Base-by-base conservation (phyloP, 2,329 filamentous ascomycete genomes). In the Canariomyces notabilis region DNA sequence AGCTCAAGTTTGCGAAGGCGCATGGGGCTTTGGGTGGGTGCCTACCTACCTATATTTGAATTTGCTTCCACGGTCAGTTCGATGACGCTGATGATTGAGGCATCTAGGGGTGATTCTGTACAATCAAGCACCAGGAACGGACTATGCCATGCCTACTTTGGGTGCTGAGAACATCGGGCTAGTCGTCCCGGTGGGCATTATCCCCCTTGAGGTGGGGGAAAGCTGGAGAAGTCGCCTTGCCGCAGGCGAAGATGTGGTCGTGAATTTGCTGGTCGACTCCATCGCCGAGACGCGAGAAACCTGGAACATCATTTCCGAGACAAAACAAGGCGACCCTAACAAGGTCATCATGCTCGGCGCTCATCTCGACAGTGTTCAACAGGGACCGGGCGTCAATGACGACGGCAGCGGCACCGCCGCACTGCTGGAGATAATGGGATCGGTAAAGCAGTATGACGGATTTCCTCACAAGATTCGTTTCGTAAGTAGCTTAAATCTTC, bases 41-140 rank as follows among this genome's bases (percentile, higher is more conserved):
- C 4, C 14, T 12, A 11, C 26, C 7, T 3, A 11, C 9, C 6
- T 16, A 12, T 23, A 19, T 9, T 18, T n/a, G n/a, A n/a, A 15
- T 14, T 14, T 35, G 18, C 32, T 18, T 26, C 9, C 16, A 4
- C 6, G 18, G 9, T 34, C 6, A 3, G 6, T 37, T 31, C 22
- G 16, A 32, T 38, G 20, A 32, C 18, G 5, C 18, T 37, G 34
- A 44, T 21, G 8, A 29, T 29, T 29, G 4, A 9, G 8, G 9
- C 7, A 1, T n/a, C 6, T 14, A 52, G 50, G 50, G 5, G 69
- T 74, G 1, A 63, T 86, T 22, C 70, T 86, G 40, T 83, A 81
- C 61, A 79, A 86, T 70, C 80, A 84, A 51, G 68, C 64, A 60
- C 22, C 62, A 61, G 75, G 73, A 2, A 52, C 41, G 2, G 40